These are phyloP conservation scores for Hanseniaspora lachancei DNA, from an alignment of 805 yeast genomes.

Conservation along the genomic window DNA sequence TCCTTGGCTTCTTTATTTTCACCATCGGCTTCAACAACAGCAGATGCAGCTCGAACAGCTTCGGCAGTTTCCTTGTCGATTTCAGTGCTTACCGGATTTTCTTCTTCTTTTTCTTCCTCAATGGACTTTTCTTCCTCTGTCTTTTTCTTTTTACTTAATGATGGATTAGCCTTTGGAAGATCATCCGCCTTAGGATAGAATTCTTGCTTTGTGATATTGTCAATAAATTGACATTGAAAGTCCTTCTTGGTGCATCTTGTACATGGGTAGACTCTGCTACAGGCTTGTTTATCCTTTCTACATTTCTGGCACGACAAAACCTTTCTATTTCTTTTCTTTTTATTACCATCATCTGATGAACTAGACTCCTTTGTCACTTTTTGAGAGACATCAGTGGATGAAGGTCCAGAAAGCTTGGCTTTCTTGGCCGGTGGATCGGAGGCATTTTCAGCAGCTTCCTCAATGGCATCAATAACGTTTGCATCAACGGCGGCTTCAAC, in stretches of 20 bases:
- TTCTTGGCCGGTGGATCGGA: background rate
- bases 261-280: constrained; percentile 10
- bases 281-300: constrained; percentile 12
- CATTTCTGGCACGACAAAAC: constrained; percentile 10
- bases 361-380: background rate
- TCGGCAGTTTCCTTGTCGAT: background rate
- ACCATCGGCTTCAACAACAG: background rate
- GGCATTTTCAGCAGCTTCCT: background rate
- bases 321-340: constrained; percentile 12
- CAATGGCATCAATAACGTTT: background rate
- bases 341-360: background rate
- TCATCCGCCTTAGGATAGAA: constrained; percentile 6
- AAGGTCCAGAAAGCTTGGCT: background rate
- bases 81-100: background rate
- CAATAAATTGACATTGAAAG: constrained; percentile 10
- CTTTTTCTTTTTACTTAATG: background rate
- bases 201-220: constrained; percentile 6
- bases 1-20: background rate
- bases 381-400: background rate
- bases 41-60: background rate
- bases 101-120: background rate
- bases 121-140: background rate
- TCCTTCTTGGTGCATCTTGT: constrained; percentile 11
- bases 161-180: background rate
- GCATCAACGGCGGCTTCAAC: background rate